phyloP scores from a whole-genome alignment of 257 asterid species.

The Buddleja alternifolia region DNA sequence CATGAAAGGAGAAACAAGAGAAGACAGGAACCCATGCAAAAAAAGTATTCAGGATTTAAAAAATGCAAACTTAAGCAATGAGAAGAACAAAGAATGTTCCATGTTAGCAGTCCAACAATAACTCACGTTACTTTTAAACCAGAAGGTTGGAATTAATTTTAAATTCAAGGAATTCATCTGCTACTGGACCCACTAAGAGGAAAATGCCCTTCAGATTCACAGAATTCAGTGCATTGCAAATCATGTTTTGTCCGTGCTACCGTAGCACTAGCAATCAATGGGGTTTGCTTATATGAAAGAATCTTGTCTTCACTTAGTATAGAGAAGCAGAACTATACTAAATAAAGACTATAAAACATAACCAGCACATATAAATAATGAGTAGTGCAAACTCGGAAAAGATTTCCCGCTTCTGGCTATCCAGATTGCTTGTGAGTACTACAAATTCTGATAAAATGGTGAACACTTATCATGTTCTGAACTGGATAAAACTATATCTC shows the following conservation, averaged over 20 bases:
- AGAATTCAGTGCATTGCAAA: not conserved
- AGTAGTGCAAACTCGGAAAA: not conserved
- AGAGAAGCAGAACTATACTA: not conserved
- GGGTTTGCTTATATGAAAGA: too few relatives aligned
- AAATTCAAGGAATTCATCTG: constrained; percentile 5
- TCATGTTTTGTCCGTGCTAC: not conserved
- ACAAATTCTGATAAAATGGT: not conserved
- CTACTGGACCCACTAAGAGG: not conserved
- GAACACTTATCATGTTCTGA: not conserved
- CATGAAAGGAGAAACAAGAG: not conserved
- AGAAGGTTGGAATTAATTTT: not conserved
- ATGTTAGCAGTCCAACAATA: not conserved
- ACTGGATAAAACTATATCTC: constrained; percentile 6
- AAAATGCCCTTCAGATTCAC: not conserved
- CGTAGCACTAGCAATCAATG: not conserved
- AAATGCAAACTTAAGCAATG: not conserved
- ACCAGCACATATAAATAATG: not conserved
- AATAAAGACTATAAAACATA: not conserved
- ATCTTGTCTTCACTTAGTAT: too few relatives aligned
- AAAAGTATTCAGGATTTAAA: not conserved
- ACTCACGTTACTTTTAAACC: constrained; percentile 1
- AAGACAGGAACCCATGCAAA: too few relatives aligned
- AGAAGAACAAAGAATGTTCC: not conserved
- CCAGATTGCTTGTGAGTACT: not conserved
- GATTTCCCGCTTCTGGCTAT: not conserved